phyloP scores from a whole-genome alignment of 2,329 filamentous ascomycete species.

The Rhynchosporium graminicola region DNA sequence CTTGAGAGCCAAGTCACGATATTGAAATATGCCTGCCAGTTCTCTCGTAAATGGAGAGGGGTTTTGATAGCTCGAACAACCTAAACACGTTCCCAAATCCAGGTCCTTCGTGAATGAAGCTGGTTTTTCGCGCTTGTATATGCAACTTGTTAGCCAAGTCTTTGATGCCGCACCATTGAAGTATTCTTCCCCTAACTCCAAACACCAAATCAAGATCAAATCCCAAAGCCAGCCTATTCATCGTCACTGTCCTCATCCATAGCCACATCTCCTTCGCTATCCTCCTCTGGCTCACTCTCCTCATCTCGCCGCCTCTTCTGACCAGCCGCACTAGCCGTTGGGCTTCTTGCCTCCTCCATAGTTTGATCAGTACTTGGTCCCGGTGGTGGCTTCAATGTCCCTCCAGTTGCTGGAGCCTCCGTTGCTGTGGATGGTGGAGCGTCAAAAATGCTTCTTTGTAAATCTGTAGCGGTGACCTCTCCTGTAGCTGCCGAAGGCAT shows the following conservation, averaged over 20 bases:
- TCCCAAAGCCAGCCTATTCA: slow-evolving; percentile 27
- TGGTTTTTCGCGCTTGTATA: slow-evolving; percentile 4
- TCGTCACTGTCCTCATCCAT: slow-evolving; percentile 55
- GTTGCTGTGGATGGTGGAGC: slow-evolving; percentile 55
- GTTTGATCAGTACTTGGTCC: slow-evolving; percentile 47
- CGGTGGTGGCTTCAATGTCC: slow-evolving; percentile 49
- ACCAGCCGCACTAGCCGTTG: slow-evolving; percentile 53
- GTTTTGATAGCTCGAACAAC: no score
- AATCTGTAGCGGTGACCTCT: slow-evolving; percentile 66
- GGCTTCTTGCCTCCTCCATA: slow-evolving; percentile 54
- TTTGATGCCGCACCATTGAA: slow-evolving; percentile 10
- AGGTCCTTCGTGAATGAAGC: slow-evolving; percentile 8
- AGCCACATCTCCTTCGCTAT: slow-evolving; percentile 67
- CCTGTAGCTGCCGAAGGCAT: slow-evolving; percentile 59
- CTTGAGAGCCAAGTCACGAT: no score
- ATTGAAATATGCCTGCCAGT: no score
- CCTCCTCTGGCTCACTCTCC: slow-evolving; percentile 68
- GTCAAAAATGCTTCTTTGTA: slow-evolving; percentile 80
- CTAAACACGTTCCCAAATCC: neutral
- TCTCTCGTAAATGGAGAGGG: no score
- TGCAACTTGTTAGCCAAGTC: slow-evolving; percentile 21
- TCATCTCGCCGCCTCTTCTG: slow-evolving; percentile 71
- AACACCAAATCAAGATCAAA: slow-evolving; percentile 31
- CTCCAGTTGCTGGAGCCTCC: slow-evolving; percentile 45
- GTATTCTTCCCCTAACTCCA: slow-evolving; percentile 25